These are phyloP conservation scores for Kentomonas sorsogonicus DNA, from an alignment of 208 protist genomes.

Conservation along the genomic window DNA sequence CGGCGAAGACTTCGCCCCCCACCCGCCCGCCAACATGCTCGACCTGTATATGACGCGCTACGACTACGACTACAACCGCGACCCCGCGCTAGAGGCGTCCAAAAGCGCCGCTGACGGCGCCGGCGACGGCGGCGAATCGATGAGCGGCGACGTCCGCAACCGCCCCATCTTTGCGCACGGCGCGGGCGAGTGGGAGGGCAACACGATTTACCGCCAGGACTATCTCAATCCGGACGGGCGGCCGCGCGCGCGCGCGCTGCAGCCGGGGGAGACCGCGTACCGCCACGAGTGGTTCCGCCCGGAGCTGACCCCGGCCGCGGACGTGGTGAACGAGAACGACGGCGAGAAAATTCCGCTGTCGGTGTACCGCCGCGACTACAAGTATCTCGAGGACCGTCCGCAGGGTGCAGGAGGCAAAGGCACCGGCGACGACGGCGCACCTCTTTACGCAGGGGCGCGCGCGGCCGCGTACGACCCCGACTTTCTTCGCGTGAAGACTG, in stretches of 20 bases:
- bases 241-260: too few relatives aligned
- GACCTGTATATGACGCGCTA: slow-evolving; percentile 79
- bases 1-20: slow-evolving; percentile 29
- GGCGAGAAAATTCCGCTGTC: too few relatives aligned
- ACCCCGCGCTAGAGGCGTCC: slow-evolving; percentile 10
- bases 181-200: slow-evolving; percentile 9
- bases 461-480: too few relatives aligned
- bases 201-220: background rate
- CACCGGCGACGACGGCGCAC: slow-evolving; percentile 10
- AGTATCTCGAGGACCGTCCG: slow-evolving; percentile 17
- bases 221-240: too few relatives aligned
- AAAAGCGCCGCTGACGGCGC: background rate
- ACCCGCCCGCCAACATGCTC: slow-evolving; percentile 67
- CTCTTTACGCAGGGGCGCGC: too few relatives aligned
- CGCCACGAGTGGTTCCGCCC: too few relatives aligned
- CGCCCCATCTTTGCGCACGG: slow-evolving; percentile 56
- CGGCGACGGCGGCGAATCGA: slow-evolving; percentile 6
- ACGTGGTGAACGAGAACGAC: slow-evolving; percentile 15
- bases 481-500: too few relatives aligned
- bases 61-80: slow-evolving; percentile 85
- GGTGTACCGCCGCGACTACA: slow-evolving; percentile 64
- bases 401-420: slow-evolving; percentile 18
- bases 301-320: slow-evolving; percentile 1
- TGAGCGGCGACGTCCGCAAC: slow-evolving; percentile 78
- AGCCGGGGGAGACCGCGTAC: too few relatives aligned